phyloP scores from a whole-genome alignment of 257 asterid species.

The Solanum medicagineum region DNA sequence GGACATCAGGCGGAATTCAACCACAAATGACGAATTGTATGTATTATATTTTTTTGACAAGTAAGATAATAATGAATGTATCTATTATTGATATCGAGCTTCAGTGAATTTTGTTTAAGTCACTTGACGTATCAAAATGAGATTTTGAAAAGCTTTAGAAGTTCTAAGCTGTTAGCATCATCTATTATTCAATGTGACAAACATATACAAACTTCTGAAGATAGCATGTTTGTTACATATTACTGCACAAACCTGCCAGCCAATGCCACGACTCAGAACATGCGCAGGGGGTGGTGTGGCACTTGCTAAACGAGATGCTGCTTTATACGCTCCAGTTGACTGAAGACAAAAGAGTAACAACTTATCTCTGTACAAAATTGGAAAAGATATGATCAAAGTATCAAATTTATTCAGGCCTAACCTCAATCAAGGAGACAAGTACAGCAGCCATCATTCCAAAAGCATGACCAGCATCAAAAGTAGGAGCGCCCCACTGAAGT shows the following conservation, averaged over 20 bases:
- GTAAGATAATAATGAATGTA: not conserved
- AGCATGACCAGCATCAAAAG: constrained; percentile 93
- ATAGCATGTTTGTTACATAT: not conserved
- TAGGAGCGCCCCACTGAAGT: constrained; percentile 98
- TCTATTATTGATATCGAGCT: not conserved
- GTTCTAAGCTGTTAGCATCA: not conserved
- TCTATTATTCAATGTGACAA: not conserved
- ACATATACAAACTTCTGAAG: not conserved
- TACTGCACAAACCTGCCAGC: constrained; percentile 72
- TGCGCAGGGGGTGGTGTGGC: constrained; percentile 99
- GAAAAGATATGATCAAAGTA: not conserved
- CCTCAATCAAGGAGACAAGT: constrained; percentile 90
- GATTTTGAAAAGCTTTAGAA: not conserved
- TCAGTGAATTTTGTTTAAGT: not conserved
- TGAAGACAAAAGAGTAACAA: constrained; percentile 11
- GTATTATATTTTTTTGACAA: not conserved
- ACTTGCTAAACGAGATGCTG: constrained; percentile 92
- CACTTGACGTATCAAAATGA: not conserved
- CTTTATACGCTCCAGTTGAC: constrained; percentile 98
- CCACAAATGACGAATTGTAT: not conserved
- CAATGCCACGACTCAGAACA: constrained; percentile 97
- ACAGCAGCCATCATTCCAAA: constrained; percentile 98
- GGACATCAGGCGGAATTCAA: not conserved
- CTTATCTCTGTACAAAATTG: not conserved
- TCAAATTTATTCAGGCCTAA: constrained; percentile 3